Evolutionary conservation across 164 flowering plant genomes (phyloP), one percentile per base, ranked within the genome.

Genomic region (grape (Vitis vinifera)): DNA sequence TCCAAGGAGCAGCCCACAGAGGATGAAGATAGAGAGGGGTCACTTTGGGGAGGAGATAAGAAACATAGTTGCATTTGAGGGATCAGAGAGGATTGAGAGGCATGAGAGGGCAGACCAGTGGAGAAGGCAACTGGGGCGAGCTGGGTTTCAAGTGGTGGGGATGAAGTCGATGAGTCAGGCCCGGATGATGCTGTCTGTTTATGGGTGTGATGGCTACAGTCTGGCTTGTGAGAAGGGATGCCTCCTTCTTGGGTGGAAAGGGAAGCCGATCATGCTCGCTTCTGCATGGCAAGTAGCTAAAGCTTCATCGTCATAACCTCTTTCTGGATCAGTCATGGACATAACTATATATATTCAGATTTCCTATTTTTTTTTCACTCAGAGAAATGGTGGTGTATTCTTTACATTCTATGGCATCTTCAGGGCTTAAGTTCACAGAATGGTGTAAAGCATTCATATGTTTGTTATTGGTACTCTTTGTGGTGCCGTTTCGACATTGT

Each of bases 161-260:
- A 69, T 81, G 71, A 81, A 82, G 69, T 77, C 74, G 30, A 62
- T 80, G 76, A 77, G 83, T 50, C 87, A 78, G 62, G 83, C 77
- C 0, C 80, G 79, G 56, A 76, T 80, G 85, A 78, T 80, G 89
- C 29, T 83, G 31, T 85, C 88, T 55, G 82, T 75, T 0, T 84
- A 81, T 77, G 87, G 86, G 0, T 81, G 85, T 71, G 88, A 86
- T 73, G 93, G 87, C 1, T 87, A 83, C 51, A 87, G 85, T 56
- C 51, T 89, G 17, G 79, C 74, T 8, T 63, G 59, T 68, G 89
- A 87, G 56, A 84, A 89, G 58, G 88, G 88, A 1, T 85, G 87
- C 67, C 72, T 89, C 23, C 78, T 85, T 58, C 85, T 89, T 31
- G 93, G 91, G 4, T 86, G 93, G 93, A 84, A 83, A 80, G 88